Conservation (phyloP, 176 grass and related monocot genomes). For the Thinopyrum elongatum region DNA sequence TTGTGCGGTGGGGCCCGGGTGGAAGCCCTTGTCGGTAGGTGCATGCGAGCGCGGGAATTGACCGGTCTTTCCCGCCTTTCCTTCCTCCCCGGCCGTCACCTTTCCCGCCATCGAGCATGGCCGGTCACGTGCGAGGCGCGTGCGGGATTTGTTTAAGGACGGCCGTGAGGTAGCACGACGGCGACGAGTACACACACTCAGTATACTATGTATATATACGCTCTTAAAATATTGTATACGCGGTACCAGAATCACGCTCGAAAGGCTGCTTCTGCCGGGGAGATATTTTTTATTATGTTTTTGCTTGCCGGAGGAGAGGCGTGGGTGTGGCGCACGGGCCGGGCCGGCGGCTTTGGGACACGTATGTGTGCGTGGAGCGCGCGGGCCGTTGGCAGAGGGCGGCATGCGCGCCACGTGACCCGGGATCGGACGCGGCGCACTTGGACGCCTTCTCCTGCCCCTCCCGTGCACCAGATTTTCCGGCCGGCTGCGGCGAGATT, state of each 20-base stretch:
- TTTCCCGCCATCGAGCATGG: neutral
- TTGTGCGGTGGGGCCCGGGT: neutral
- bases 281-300: conserved; percentile 6
- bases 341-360: neutral
- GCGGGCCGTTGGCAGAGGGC: neutral
- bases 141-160: neutral
- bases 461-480: neutral
- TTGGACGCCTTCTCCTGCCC: neutral
- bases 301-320: neutral
- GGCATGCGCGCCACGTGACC: conserved; percentile 36
- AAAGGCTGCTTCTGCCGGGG: neutral
- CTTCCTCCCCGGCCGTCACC: neutral
- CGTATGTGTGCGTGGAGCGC: neutral
- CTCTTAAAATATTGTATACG: neutral
- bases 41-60: conserved; percentile 5
- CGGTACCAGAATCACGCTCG: neutral
- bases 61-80: neutral
- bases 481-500: neutral
- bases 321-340: neutral
- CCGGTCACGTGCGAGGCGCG: conserved; percentile 25
- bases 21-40: conserved; percentile 29
- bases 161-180: neutral
- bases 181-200: neutral
- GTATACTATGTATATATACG: too few relatives aligned
- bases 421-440: neutral